Base-by-base conservation (phyloP, 2,329 filamentous ascomycete species). In the Leptographium galeiforme region DNA sequence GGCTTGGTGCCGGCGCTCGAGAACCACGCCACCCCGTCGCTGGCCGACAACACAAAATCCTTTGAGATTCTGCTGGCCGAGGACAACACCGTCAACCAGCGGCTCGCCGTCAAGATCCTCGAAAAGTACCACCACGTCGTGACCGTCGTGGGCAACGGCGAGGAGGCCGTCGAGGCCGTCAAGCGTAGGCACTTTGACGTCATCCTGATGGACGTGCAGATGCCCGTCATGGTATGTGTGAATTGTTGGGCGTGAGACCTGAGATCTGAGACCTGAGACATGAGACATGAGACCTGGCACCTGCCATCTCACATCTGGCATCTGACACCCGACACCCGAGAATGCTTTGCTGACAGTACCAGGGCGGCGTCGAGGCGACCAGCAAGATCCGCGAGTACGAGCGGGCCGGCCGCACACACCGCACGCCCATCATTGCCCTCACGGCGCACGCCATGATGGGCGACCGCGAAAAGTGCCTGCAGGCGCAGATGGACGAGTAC, bases 401-500 rank as follows among this genome's bases (percentile, higher is more conserved):
- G 68, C 82, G 85, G 56, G 86, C 84, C 59, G 80, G 88, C 60
- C 84, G 84, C 53, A 78, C 88, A 38, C 82, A 87, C 55, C 81
- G 91, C 51, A 95, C 91, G 12, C 93, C 93, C 14, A 96, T 98
- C 63, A 95, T 98, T 62, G 93, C 93, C 2, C 78, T 98, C 46
- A 98, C 93, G 13, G 93, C 93, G 1, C 93, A 98, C 70, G 93
- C 93, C 61, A 98, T 98, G 93, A 84, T 97, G 73, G 93, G 93
- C 59, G 93, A 98, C 64, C 82, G 93, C 50, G 93, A 98, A 67
- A 95, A 95, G 74, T 98, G 93, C 68, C 94, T 98, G 57, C 89
- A 95, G 66, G 93, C 91, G 11, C 89, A 97, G 72, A 98, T 98
- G 93, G 93, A 98, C 67, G 93, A 98, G 68, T 98, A 98, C 65